phyloP scores from a whole-genome alignment of 176 grass and related monocot genomes.

The Hsuehochloa calcarea region DNA sequence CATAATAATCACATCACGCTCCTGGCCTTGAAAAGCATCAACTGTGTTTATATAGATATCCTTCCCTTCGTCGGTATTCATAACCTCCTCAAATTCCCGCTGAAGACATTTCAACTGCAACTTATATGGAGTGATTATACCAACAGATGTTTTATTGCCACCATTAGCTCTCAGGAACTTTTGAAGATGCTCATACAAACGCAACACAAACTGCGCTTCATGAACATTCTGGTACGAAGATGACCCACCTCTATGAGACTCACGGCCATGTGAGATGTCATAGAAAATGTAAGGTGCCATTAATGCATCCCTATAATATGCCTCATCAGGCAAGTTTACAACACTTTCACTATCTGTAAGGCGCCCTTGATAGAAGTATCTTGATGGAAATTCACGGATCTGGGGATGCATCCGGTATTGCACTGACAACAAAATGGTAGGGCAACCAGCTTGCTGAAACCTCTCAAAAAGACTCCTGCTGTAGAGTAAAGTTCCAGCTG shows the following conservation, averaged over 20 bases:
- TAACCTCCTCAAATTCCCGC: conserved; percentile 78
- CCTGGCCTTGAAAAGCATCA: conserved; percentile 99
- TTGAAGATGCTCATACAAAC: conserved; percentile 82
- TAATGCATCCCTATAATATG: conserved; percentile 73
- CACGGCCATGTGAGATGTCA: conserved; percentile 86
- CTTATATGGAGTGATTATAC: conserved; percentile 99
- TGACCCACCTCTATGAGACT: conserved; percentile 92
- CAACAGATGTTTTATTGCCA: conserved; percentile 87
- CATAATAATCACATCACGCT: conserved; percentile 99
- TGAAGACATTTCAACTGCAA: conserved; percentile 97
- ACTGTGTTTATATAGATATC: conserved; percentile 99
- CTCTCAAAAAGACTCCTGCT: conserved; percentile 99
- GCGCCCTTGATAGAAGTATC: conserved; percentile 93
- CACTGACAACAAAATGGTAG: conserved; percentile 91
- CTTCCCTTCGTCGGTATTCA: conserved; percentile 89
- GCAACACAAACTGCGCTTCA: conserved; percentile 84
- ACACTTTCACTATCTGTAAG: conserved; percentile 94
- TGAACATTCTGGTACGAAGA: conserved; percentile 91
- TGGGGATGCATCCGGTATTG: conserved; percentile 99
- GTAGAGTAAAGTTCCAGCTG: conserved; percentile 92
- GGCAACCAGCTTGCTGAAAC: conserved; percentile 93
- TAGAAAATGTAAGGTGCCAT: conserved; percentile 91
- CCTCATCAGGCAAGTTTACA: conserved; percentile 67
- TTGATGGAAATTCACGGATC: conserved; percentile 96
- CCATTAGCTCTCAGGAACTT: conserved; percentile 78